These are phyloP conservation scores for Curvularia sp. DNA, from an alignment of 2,329 filamentous ascomycete genomes.

Conservation along the genomic window DNA sequence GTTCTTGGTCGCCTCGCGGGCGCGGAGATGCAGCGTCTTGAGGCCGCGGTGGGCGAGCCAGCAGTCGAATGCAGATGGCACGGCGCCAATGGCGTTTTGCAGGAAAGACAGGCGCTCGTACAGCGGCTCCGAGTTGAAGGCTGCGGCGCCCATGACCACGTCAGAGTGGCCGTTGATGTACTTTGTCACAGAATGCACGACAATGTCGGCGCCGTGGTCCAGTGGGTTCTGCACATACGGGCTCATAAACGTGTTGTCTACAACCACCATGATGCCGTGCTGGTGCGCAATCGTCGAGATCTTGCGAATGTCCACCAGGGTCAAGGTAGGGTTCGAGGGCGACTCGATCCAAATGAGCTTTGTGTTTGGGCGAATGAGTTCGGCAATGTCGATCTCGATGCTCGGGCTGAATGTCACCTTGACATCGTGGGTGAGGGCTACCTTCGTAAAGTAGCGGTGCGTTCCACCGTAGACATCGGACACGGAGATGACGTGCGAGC, in stretches of 20 bases:
- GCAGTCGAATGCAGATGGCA: conserved; percentile 93
- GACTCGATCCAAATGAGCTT: conserved; percentile 97
- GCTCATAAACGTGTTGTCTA: conserved; percentile 97
- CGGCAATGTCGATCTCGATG: conserved; percentile 86
- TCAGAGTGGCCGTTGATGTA: conserved; percentile 98
- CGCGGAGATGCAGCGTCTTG: conserved; percentile 94
- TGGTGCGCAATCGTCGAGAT: conserved; percentile 84
- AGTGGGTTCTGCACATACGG: conserved; percentile 97
- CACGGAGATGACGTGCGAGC: conserved; percentile 93
- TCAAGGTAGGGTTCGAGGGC: conserved; percentile 92
- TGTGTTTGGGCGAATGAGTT: conserved; percentile 86
- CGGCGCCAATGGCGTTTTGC: conserved; percentile 95
- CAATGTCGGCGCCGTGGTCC: conserved; percentile 93
- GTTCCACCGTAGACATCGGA: conserved; percentile 98
- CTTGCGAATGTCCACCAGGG: conserved; percentile 89
- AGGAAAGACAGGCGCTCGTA: conserved; percentile 83
- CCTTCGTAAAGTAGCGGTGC: conserved; percentile 98
- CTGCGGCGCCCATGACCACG: conserved; percentile 96
- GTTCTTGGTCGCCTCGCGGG: conserved; percentile 82
- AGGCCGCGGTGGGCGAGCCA: conserved; percentile 97
- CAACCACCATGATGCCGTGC: conserved; percentile 92
- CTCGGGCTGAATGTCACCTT: conserved; percentile 92
- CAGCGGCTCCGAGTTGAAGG: conserved; percentile 87
- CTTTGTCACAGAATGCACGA: conserved; percentile 96
- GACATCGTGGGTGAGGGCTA: conserved; percentile 91